Conservation (phyloP, 805 yeast species). For the Tetrapisispora nanseiensis region DNA sequence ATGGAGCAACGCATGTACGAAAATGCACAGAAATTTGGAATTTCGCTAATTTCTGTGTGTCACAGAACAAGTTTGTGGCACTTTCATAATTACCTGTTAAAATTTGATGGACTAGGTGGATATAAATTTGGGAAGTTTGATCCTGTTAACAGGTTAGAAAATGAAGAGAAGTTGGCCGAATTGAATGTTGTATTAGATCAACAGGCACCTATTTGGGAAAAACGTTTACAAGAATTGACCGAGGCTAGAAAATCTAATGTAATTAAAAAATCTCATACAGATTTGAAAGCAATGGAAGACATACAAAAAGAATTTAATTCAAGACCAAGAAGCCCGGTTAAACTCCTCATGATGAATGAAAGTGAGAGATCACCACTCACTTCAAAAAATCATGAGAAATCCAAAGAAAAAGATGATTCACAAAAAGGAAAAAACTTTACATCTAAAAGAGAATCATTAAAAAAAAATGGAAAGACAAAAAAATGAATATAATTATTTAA, state of each 20-base stretch:
- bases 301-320: not conserved
- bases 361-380: not conserved
- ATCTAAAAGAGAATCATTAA: not conserved
- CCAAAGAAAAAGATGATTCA: not conserved
- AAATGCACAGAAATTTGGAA: conserved; percentile 69
- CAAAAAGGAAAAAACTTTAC: not conserved
- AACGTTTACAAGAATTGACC: conserved; percentile 55
- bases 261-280: conserved; percentile 24
- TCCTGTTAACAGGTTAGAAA: conserved; percentile 58
- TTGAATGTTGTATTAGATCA: conserved; percentile 59
- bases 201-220: conserved; percentile 56
- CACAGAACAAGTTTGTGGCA: conserved; percentile 91
- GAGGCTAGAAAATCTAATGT: conserved; percentile 36
- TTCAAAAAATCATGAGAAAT: not conserved
- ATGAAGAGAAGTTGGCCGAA: conserved; percentile 68
- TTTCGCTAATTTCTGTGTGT: conserved; percentile 80
- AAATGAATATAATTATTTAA: not conserved
- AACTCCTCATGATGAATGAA: conserved; percentile 1
- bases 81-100: conserved; percentile 72
- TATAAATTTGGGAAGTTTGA: conserved; percentile 54
- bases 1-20: conserved; percentile 85
- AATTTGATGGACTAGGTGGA: conserved; percentile 78
- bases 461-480: not conserved
- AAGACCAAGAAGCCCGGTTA: conserved; percentile 1
- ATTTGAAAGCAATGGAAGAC: conserved; percentile 9